Evolutionary conservation across 768 basidiomycete genomes (phyloP).

Genomic region (Leucogyrophana mollusca): DNA sequence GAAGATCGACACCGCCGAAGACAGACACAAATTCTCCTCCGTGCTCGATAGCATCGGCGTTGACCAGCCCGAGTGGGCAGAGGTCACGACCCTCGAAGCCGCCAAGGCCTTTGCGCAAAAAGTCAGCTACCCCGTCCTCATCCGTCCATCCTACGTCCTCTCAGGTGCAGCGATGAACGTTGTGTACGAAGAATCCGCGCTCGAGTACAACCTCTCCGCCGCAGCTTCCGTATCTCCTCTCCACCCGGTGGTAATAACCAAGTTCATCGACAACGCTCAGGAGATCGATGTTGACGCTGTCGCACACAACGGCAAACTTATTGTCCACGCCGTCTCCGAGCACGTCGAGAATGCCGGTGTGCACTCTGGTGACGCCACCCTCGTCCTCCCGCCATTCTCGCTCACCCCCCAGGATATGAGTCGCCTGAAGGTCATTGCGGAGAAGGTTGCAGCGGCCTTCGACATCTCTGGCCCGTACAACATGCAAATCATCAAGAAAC

Average conservation of each 20-base stretch:
- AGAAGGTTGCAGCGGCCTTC: slow-evolving; percentile 93
- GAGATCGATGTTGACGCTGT: slow-evolving; percentile 99
- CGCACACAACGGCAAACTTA: slow-evolving; percentile 86
- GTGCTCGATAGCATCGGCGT: slow-evolving; percentile 93
- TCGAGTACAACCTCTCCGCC: slow-evolving; percentile 94
- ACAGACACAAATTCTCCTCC: slow-evolving; percentile 98
- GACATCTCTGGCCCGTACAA: slow-evolving; percentile 98
- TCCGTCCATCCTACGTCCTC: slow-evolving; percentile 97
- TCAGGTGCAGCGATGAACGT: slow-evolving; percentile 99
- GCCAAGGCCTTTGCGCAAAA: slow-evolving; percentile 89
- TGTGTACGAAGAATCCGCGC: slow-evolving; percentile 84
- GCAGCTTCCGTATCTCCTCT: slow-evolving; percentile 95
- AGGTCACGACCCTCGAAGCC: slow-evolving; percentile 83
- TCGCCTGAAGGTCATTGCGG: slow-evolving; percentile 89
- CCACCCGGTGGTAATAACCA: slow-evolving; percentile 97
- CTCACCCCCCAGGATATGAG: slow-evolving; percentile 72
- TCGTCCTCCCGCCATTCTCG: slow-evolving; percentile 94
- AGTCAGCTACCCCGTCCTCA: slow-evolving; percentile 96
- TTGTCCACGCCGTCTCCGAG: slow-evolving; percentile 95
- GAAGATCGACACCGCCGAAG: slow-evolving; percentile 95
- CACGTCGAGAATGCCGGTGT: slow-evolving; percentile 99
- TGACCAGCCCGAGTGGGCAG: slow-evolving; percentile 96
- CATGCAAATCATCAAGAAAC: slow-evolving; percentile 97
- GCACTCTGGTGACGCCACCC: slow-evolving; percentile 97
- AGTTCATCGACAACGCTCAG: slow-evolving; percentile 97